Evolutionary conservation across 1,284 basidiomycete species (phyloP).

Genomic region (Macrocystidia cucumis): DNA sequence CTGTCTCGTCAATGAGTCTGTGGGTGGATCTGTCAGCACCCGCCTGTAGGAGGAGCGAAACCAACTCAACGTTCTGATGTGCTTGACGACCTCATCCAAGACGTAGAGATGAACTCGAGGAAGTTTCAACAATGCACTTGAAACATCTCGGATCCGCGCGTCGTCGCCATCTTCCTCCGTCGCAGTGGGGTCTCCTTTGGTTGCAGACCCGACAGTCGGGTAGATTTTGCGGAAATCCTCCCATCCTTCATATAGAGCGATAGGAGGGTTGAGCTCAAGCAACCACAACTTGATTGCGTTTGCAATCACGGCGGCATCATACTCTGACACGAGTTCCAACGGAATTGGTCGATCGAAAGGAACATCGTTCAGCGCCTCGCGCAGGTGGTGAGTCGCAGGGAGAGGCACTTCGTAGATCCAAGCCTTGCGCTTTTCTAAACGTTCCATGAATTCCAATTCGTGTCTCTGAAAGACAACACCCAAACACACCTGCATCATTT

Average conservation of each 20-base stretch:
- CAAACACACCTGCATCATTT: constrained; percentile 52
- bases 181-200: constrained; percentile 42
- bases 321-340: constrained; percentile 59
- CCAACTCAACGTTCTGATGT: constrained; percentile 65
- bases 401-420: constrained; percentile 95
- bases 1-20: constrained; percentile 68
- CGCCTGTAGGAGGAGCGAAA: constrained; percentile 1
- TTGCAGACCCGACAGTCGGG: constrained; percentile 54
- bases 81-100: constrained; percentile 73
- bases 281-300: constrained; percentile 82
- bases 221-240: constrained; percentile 83
- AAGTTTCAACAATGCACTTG: constrained; percentile 61
- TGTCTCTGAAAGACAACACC: constrained; percentile 1
- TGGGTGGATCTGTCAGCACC: background rate
- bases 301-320: constrained; percentile 83
- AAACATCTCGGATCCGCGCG: constrained; percentile 64
- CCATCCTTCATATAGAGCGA: constrained; percentile 83
- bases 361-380: constrained; percentile 74
- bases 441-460: background rate
- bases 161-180: constrained; percentile 47
- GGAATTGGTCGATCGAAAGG: constrained; percentile 60
- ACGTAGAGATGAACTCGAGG: constrained; percentile 80
- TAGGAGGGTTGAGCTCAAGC: constrained; percentile 79
- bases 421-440: constrained; percentile 73
- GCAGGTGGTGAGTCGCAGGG: constrained; percentile 72